Evolutionary conservation across 202 grass and related monocot genomes (phyloP).

Genomic region (Dendrocalamus latiflorus): DNA sequence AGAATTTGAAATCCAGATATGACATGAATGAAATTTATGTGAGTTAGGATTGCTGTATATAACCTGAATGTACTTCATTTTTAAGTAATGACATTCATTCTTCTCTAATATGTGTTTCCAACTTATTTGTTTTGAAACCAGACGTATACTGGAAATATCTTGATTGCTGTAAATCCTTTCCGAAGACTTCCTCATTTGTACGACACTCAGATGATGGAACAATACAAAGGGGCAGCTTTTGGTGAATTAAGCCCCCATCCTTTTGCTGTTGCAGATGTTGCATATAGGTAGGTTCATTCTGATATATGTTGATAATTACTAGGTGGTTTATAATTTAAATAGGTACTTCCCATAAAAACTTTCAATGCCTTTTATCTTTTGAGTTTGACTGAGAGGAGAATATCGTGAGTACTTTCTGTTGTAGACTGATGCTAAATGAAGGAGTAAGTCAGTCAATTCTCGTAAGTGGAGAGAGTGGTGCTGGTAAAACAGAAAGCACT

Average conservation of each 20-base stretch:
- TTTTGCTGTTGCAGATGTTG: conserved; percentile 93
- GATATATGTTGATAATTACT: conserved; percentile 22
- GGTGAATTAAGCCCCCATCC: too few species aligned
- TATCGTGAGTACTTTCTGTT: conserved; percentile 17
- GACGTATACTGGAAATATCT: conserved; percentile 94
- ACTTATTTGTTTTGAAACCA: conserved; percentile 38
- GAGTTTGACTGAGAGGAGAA: conserved; percentile 18
- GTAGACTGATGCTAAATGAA: too few species aligned
- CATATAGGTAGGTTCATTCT: conserved; percentile 78
- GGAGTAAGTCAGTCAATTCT: too few species aligned
- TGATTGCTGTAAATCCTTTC: conserved; percentile 97
- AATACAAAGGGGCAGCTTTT: conserved; percentile 93
- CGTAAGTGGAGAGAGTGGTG: conserved; percentile 95
- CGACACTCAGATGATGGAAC: conserved; percentile 97
- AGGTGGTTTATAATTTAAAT: neutral
- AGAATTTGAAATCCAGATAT: conserved; percentile 91
- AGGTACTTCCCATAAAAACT: neutral
- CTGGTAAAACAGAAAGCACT: conserved; percentile 93
- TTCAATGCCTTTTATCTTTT: neutral
- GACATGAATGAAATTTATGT: conserved; percentile 99
- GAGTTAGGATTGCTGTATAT: conserved; percentile 29
- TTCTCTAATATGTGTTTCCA: conserved; percentile 1
- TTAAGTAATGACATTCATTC: neutral
- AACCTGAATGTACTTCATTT: conserved; percentile 12
- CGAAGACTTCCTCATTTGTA: conserved; percentile 92